Conservation (phyloP, 768 basidiomycete genomes). For the Rhodosporidiobolus odoratus region DNA sequence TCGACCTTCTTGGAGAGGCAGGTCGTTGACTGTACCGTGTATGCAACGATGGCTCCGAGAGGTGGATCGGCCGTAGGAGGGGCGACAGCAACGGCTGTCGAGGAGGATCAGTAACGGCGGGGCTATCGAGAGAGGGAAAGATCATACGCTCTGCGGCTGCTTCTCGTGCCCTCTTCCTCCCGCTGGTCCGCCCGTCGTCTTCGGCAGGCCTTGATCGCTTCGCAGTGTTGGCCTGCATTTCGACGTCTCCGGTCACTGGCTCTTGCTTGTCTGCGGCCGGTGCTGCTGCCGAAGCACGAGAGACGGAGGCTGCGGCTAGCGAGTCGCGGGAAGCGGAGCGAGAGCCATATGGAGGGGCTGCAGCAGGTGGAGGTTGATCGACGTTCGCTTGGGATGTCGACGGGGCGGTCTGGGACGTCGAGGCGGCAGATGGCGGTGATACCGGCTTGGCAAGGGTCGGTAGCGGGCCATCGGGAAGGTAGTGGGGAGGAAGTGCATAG, state of each 20-base stretch:
- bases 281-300: background rate
- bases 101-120: background rate
- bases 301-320: background rate
- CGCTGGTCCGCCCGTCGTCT: slow-evolving; percentile 2
- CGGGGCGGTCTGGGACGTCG: too few relatives aligned
- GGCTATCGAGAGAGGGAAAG: background rate
- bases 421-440: too few relatives aligned
- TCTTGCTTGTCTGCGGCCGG: background rate
- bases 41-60: slow-evolving; percentile 6
- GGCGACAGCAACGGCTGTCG: background rate
- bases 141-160: background rate
- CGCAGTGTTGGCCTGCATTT: background rate
- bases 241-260: too few relatives aligned
- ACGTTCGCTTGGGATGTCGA: too few relatives aligned
- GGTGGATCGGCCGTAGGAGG: background rate
- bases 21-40: slow-evolving; percentile 13
- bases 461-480: slow-evolving; percentile 13
- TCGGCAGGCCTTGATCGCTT: background rate
- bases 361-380: background rate
- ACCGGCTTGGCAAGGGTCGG: background rate
- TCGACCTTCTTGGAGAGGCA: slow-evolving; percentile 33
- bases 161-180: slow-evolving; percentile 5
- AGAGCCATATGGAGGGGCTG: background rate
- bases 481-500: slow-evolving; percentile 14
- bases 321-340: background rate